These are phyloP conservation scores for Sarocladiaceae sp. DNA, from an alignment of 2,329 filamentous ascomycete species.

Conservation along the genomic window DNA sequence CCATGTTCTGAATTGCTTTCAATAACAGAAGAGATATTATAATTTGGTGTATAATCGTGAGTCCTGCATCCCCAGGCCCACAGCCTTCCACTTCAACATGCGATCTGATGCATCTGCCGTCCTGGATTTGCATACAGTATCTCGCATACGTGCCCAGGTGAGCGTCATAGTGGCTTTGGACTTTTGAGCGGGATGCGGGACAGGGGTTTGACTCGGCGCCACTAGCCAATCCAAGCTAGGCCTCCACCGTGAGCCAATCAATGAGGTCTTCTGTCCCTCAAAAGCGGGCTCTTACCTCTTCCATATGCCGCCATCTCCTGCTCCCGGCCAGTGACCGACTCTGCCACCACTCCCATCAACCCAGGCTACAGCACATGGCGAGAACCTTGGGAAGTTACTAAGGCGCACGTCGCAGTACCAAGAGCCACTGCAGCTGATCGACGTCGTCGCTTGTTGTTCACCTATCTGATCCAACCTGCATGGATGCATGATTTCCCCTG, in stretches of 20 bases:
- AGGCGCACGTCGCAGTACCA: background rate
- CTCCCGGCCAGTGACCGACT: background rate
- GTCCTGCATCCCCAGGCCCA: too few relatives aligned
- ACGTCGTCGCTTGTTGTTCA: background rate
- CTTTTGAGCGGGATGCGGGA: slow-evolving; percentile 4
- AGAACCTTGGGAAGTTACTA: too few relatives aligned
- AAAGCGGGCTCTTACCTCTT: background rate
- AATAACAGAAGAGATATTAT: too few relatives aligned
- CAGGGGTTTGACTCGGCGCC: background rate
- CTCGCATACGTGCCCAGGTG: too few relatives aligned
- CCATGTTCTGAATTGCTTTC: too few relatives aligned
- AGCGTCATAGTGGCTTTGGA: background rate
- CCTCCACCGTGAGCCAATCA: background rate
- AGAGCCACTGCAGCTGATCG: slow-evolving; percentile 2
- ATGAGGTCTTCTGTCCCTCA: background rate
- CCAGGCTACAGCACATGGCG: background rate
- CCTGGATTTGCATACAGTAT: too few relatives aligned
- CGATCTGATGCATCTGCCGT: too few relatives aligned
- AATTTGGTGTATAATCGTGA: too few relatives aligned
- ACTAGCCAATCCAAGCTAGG: background rate
- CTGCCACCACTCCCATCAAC: background rate
- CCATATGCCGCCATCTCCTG: background rate
- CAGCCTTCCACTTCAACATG: too few relatives aligned
- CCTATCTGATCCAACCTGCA: background rate
- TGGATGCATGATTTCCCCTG: slow-evolving; percentile 2